Evolutionary conservation across 768 basidiomycete species (phyloP), one percentile per base, ranked within the genome.

Genomic region (Cyclocybe aegerita): DNA sequence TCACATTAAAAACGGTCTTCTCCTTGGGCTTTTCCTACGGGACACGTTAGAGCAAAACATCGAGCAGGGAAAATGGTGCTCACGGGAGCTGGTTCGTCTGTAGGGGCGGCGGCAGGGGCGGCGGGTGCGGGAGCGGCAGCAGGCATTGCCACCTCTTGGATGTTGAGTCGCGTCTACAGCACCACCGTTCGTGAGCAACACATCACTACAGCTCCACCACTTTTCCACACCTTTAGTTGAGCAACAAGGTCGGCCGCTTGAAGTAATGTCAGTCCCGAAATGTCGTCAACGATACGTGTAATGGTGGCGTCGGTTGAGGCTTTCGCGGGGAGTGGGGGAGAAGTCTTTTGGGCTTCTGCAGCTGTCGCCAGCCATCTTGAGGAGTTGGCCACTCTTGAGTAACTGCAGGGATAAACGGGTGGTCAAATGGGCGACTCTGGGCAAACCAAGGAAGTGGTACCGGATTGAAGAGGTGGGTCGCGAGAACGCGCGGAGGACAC

Each of bases 1-100:
- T 93, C 64, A 98, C 89, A 60, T 86, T 95, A 75, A 99, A 99
- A 32, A 95, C 80, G 12, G 94, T 97, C 85, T 98, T 98, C 76
- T 98, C 97, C 74, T 97, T 98, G 43, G 94, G 94, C 65, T 95
- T 97, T 69, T 93, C 93, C 86, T 93, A 55, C 34, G 33, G 15
- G 39, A 43, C 9, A 29, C 31, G 29, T 46, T 23, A 44, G 35
- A 16, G 39, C 8, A 41, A 9, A 12, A 38, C 42, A 40, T 4
- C 47, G 12, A 30, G 3, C 44, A 17, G 2, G 15, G 39, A 57
- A 48, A 23, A 30, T 31, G 43, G 40, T 23, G 69, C 82, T 50
- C 56, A 90, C 90, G 70, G 85, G 85, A 12, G 76, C 76, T 45
- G 85, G 79, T 54, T 83, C 86, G 49, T 88, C 90, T 1, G 72